Conservation (phyloP, 768 basidiomycete species). For the Lactifluus volemus region DNA sequence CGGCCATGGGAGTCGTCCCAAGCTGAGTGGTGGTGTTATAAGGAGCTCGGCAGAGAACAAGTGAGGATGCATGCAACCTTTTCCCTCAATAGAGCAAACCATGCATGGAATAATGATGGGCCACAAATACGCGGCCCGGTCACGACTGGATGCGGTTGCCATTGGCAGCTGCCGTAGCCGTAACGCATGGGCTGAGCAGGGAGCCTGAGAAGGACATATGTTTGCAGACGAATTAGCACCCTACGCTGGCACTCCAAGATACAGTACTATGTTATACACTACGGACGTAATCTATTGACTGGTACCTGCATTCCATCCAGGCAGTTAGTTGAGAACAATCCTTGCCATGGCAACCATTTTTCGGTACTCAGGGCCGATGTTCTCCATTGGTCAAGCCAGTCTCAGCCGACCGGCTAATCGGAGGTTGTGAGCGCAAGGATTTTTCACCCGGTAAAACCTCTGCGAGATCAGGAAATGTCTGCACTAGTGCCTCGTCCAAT, state of each 20-base stretch:
- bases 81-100: neutral
- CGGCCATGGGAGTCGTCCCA: constrained; percentile 32
- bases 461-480: constrained; percentile 62
- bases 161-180: no score
- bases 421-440: neutral
- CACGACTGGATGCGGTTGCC: no score
- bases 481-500: constrained; percentile 60
- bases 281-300: no score
- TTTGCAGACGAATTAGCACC: no score
- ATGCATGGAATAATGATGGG: neutral
- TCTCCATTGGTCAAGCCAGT: constrained; percentile 2
- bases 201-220: no score
- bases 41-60: neutral
- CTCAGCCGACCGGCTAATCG: neutral
- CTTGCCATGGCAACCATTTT: constrained; percentile 1
- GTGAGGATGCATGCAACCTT: constrained; percentile 4
- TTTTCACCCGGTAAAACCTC: constrained; percentile 8
- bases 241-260: no score
- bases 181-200: no score
- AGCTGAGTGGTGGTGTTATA: neutral
- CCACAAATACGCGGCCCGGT: neutral
- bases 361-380: neutral
- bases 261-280: no score
- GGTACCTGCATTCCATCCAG: no score
- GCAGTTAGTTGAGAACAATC: neutral